These are phyloP conservation scores for Nematodospora anomalae DNA, from an alignment of 1,139 yeast genomes.

Conservation along the genomic window DNA sequence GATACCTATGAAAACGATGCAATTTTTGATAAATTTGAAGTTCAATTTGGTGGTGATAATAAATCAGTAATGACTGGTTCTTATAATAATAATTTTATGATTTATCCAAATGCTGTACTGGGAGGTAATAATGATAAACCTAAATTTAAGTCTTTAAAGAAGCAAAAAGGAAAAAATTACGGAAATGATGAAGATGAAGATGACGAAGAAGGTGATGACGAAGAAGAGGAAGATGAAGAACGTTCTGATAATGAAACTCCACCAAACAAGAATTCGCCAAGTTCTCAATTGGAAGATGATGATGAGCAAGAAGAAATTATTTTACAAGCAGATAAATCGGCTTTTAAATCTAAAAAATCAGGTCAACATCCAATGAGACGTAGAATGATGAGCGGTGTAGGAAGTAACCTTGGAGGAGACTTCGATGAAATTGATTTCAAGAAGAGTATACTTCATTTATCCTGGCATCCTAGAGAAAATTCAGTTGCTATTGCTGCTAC, in stretches of 20 bases:
- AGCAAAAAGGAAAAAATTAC: constrained; percentile 14
- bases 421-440: constrained; percentile 90
- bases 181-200: constrained; percentile 23
- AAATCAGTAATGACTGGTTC: constrained; percentile 95
- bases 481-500: constrained; percentile 98
- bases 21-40: constrained; percentile 97
- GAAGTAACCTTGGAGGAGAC: constrained; percentile 45
- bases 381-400: constrained; percentile 48
- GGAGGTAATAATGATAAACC: constrained; percentile 13
- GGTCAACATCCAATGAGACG: constrained; percentile 39
- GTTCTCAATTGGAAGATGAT: constrained; percentile 35
- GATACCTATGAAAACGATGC: constrained; percentile 99
- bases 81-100: constrained; percentile 95
- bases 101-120: constrained; percentile 76
- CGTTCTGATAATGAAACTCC: constrained; percentile 39
- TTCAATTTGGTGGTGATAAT: constrained; percentile 91
- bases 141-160: constrained; percentile 14
- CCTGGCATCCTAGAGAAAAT: constrained; percentile 98
- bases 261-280: constrained; percentile 35
- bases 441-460: constrained; percentile 89
- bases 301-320: constrained; percentile 67
- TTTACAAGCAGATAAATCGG: constrained; percentile 96
- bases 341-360: constrained; percentile 78
- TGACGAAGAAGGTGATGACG: constrained; percentile 35
- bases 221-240: constrained; percentile 43